phyloP scores from a whole-genome alignment of 2,329 filamentous ascomycete genomes.

The Rutstroemia sp. region DNA sequence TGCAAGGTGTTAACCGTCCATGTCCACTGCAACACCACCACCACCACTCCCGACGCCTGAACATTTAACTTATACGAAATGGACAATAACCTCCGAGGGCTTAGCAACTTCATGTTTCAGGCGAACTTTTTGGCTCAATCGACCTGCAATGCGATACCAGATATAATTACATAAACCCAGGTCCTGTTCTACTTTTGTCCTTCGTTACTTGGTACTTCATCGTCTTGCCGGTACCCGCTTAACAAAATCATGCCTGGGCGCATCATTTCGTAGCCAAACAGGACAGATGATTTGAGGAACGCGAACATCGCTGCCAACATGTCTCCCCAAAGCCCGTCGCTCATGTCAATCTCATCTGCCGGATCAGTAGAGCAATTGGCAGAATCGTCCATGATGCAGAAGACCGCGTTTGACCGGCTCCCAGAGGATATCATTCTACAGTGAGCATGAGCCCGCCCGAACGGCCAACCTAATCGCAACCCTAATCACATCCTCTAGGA shows the following conservation, averaged over 20 bases:
- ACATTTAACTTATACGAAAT: too few relatives aligned
- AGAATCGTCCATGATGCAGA: constrained; percentile 6
- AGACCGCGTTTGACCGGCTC: constrained; percentile 41
- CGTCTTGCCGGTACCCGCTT: too few relatives aligned
- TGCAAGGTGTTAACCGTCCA: too few relatives aligned
- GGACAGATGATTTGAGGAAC: not conserved
- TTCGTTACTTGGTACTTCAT: too few relatives aligned
- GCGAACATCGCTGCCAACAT: not conserved
- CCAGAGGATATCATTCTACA: constrained; percentile 65
- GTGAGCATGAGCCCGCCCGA: constrained; percentile 36
- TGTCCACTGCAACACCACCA: too few relatives aligned
- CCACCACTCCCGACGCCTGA: too few relatives aligned
- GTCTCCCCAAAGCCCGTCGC: not conserved
- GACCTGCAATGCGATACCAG: too few relatives aligned
- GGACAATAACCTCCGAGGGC: too few relatives aligned
- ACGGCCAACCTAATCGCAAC: not conserved
- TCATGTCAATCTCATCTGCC: constrained; percentile 3
- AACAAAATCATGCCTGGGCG: not conserved
- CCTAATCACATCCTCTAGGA: constrained; percentile 36
- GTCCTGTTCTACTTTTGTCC: too few relatives aligned
- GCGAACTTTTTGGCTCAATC: too few relatives aligned
- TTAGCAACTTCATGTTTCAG: too few relatives aligned
- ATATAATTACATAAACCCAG: too few relatives aligned
- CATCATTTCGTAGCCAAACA: not conserved
- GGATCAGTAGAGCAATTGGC: not conserved